Base-by-base conservation (phyloP, 768 basidiomycete species). In the Suillus alpinus region DNA sequence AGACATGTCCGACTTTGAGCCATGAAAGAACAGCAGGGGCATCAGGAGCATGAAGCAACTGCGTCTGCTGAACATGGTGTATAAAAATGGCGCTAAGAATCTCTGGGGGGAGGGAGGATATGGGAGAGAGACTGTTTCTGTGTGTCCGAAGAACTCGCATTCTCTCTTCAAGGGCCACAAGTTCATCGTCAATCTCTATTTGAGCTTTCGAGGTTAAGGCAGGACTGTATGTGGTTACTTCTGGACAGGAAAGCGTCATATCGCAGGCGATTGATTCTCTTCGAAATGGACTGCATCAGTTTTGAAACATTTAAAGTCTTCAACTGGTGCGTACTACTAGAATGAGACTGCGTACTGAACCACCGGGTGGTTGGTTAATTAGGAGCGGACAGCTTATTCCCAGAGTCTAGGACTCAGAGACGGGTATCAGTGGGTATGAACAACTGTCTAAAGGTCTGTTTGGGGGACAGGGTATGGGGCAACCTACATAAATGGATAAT, bases 91-190 rank as follows among this genome's bases (percentile, higher is more conserved):
- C 8, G 1, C 41, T 52, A 26, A 63, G 61, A 9, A 63, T 20
- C 55, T 63, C 62, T 43, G 53, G 61, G 13, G 62, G 61, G 3
- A 63, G 18, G 23, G 43, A 34, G 9, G 61, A 62, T 2, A 63
- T 39, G n/a, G 16, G 53, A 18, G 62, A 55, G 52, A 62, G 14
- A 23, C 13, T 18, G 46, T 63, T 63, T 34, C 62, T 52, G 10
- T 34, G 34, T 1, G 13, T 49, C 29, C 41, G 59, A 57, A 62
- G 62, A 56, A 26, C 14, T 40, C 44, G 36, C 37, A 62, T 47
- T 14, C 18, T 46, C 18, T 50, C 32, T 23, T 39, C 20, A n/a
- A 49, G 53, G 5, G 40, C 29, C 23, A 0, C 29, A 29, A 63
- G 46, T 40, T 62, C 56, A 18, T 56, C n/a, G 12, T 63, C 62